These are phyloP conservation scores for Sporothrix pallida DNA, from an alignment of 2,329 filamentous ascomycete genomes.

Conservation along the genomic window DNA sequence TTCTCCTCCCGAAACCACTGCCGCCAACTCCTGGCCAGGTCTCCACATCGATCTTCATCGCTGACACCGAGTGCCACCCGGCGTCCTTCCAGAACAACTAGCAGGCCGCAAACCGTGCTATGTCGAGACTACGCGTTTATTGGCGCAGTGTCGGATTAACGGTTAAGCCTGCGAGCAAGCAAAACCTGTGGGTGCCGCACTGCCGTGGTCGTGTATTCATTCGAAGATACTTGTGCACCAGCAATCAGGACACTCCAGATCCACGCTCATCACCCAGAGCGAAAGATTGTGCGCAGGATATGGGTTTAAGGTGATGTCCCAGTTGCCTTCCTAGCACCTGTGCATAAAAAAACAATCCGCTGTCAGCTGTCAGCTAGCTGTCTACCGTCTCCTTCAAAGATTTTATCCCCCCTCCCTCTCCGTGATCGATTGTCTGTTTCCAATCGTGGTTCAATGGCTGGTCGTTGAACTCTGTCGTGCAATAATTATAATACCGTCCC, in stretches of 20 bases:
- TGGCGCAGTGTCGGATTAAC: conserved; percentile 27
- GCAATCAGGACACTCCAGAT: not conserved
- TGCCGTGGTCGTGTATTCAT: too few relatives aligned
- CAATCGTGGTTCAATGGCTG: not conserved
- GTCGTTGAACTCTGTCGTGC: too few relatives aligned
- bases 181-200: too few relatives aligned
- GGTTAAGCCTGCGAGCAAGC: conserved; percentile 28
- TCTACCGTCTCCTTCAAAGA: too few relatives aligned
- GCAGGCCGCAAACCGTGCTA: not conserved
- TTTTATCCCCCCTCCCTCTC: too few relatives aligned
- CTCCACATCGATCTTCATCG: conserved; percentile 5
- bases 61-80: not conserved
- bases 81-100: conserved; percentile 14
- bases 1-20: conserved; percentile 34
- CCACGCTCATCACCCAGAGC: not conserved
- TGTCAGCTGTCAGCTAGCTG: too few relatives aligned
- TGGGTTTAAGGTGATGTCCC: too few relatives aligned
- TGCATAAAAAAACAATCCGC: not conserved
- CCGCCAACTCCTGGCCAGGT: conserved; percentile 19
- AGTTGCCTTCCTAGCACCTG: too few relatives aligned
- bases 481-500: too few relatives aligned
- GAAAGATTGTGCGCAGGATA: not conserved
- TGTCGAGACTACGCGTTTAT: not conserved
- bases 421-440: not conserved
- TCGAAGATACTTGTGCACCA: too few relatives aligned